Evolutionary conservation across 2,329 filamentous ascomycete genomes (phyloP), one percentile per base, ranked within the genome.

Genomic region (Dactylonectria estremocensis): DNA sequence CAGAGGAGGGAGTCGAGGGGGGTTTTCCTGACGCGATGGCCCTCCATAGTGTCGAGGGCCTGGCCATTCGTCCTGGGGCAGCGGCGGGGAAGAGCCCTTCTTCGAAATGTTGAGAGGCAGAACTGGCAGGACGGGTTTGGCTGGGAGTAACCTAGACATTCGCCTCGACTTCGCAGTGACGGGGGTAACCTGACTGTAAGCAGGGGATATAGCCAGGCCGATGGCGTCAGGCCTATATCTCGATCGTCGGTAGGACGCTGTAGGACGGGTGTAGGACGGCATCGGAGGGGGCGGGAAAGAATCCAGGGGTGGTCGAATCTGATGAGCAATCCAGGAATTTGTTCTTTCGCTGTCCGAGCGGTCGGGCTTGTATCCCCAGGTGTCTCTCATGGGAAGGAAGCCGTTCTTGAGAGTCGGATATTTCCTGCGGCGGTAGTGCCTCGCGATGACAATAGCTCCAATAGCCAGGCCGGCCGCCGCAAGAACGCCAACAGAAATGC

Each of bases 401-500:
- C 79, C 81, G 3, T 77, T 80, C 69, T 81, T 81, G 55, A 78
- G 73, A 18, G 79, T 79, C 31, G 72, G 78, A 57, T 82, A 82
- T 20, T 78, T 81, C 72, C 77, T 81, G 56, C 79, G 81, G n/a
- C 86, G 83, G 64, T 76, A 77, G 50, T 72, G 73, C 52, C 85
- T 80, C 3, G 83, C 81, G 14, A 87, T 61, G 8, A 88, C 71
- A 24, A 89, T 83, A 13, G 87, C 75, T 5, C 81, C 82, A 31
- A 89, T 73, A 6, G 83, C 86, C 18, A 91, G 71, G 5, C 84
- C 77, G 3, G 85, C 79, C 1, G 84, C 85, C 5, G 85, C 86
- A 5, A 84, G 83, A 11, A 85, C 81, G 6, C 88, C 90, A 4
- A 90, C 81, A 1, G 85, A 82, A 66, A 92, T 89, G 7, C 90